Base-by-base conservation (phyloP, 257 asterid genomes). In the Ehretia macrophylla region DNA sequence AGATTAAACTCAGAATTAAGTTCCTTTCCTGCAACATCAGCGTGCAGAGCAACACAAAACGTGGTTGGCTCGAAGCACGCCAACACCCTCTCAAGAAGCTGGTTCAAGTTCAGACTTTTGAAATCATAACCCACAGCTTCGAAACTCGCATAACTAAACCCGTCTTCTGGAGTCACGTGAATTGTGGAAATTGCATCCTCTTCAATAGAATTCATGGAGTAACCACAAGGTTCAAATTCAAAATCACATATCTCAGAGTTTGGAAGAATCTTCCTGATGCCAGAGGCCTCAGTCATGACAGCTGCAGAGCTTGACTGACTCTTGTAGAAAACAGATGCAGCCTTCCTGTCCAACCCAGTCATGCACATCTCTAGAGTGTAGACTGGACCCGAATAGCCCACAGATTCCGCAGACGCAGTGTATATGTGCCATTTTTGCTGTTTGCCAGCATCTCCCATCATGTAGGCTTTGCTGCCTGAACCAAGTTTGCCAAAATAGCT, bases 61-160 rank as follows among this genome's bases (percentile, higher is more conserved):
- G 60, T 63, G 1, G 68, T 62, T 0, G 79, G 79, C 42, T 55
- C 37, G 57, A 74, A 74, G 63, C 79, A 73, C 32, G 60, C 62
- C 68, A 74, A 22, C 46, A 65, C 79, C 64, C 75, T 65, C 61
- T 56, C 62, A 27, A 69, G 10, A 8, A 73, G 68, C 8, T 16
- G 60, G 35, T 22, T 44, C 66, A 73, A 59, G 32, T 73, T 67
- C 46, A 73, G 10, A 4, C 50, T 18, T 32, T 62, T 56, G 23
- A 68, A 65, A 35, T 65, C 72, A 16, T 74, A 69, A 12, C 80
- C 80, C 17, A 66, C 59, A 0, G 77, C 67, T 47, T 75, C 80
- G n/a, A 70, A 75, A 22, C 80, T 75, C 0, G 80, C 80, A 16
- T 75, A 75, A 58, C 80, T 70, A 67, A 66, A 75, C n/a, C 77